phyloP scores from a whole-genome alignment of 495 filamentous ascomycete genomes.

The Neurospora tetraspora region DNA sequence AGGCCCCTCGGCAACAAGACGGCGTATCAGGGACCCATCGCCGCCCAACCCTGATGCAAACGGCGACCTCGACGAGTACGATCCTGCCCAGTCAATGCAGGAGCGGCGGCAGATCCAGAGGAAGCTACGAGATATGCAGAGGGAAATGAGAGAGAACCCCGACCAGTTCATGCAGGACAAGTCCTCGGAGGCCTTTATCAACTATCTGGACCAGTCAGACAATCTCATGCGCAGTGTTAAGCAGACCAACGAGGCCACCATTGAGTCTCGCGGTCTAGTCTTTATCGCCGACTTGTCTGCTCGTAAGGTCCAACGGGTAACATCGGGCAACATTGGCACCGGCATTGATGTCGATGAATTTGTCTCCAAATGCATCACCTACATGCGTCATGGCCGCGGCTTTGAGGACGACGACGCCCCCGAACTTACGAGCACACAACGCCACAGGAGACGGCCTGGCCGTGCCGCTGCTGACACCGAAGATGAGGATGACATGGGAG shows the following conservation, averaged over 20 bases:
- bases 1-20: conserved; percentile 24
- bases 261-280: conserved; percentile 79
- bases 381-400: conserved; percentile 59
- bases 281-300: conserved; percentile 65
- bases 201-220: conserved; percentile 56
- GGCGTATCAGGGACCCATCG: conserved; percentile 28
- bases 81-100: conserved; percentile 80
- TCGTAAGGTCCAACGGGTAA: conserved; percentile 60
- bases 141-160: conserved; percentile 61
- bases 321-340: conserved; percentile 54
- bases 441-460: conserved; percentile 25
- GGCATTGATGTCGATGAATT: conserved; percentile 91
- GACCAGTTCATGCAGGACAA: conserved; percentile 52
- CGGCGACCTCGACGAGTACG: conserved; percentile 48
- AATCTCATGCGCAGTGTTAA: conserved; percentile 58
- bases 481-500: conserved; percentile 43
- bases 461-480: conserved; percentile 16
- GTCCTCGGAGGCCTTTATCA: conserved; percentile 39
- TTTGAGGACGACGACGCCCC: conserved; percentile 30
- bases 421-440: conserved; percentile 37
- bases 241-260: conserved; percentile 85
- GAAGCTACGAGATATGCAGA: conserved; percentile 54
- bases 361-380: conserved; percentile 79
- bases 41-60: conserved; percentile 2
- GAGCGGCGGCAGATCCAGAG: conserved; percentile 63